A percentile compares a stretch with the other conserved stretches of the same genome.
Evolutionary conservation across 2,329 filamentous ascomycete species (phyloP).

Genomic region (Hymenoscyphus fraxineus): DNA sequence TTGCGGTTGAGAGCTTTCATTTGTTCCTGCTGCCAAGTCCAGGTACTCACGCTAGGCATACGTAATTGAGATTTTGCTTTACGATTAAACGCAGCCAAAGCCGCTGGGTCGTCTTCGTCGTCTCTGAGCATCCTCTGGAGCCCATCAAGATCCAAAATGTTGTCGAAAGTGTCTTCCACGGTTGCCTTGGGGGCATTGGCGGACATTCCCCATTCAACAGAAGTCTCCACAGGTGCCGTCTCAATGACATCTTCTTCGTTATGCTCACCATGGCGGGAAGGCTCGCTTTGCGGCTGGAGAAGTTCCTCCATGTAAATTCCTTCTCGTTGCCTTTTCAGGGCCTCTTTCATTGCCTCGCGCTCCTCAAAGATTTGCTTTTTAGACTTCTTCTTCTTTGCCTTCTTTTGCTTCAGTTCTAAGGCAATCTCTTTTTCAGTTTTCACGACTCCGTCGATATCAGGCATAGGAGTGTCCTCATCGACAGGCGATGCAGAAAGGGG

Average conservation of each 20-base stretch:
- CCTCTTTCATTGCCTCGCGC: constrained; percentile 58
- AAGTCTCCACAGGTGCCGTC: constrained; percentile 38
- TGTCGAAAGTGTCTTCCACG: constrained; percentile 60
- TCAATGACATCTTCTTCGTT: constrained; percentile 36
- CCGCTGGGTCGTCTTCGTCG: constrained; percentile 59
- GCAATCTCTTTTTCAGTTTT: constrained; percentile 46
- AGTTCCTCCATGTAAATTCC: constrained; percentile 43
- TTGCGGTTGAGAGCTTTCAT: constrained; percentile 65
- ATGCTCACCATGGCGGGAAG: constrained; percentile 31
- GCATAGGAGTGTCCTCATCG: constrained; percentile 48
- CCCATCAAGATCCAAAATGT: constrained; percentile 66
- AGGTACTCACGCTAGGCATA: constrained; percentile 56
- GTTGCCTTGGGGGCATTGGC: constrained; percentile 55
- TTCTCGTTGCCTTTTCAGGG: constrained; percentile 54
- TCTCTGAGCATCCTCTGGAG: constrained; percentile 68
- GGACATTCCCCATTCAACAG: constrained; percentile 58
- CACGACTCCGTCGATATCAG: constrained; percentile 47
- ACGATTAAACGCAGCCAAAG: constrained; percentile 48
- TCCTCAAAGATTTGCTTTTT: constrained; percentile 75
- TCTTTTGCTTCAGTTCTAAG: constrained; percentile 53
- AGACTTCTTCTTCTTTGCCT: constrained; percentile 60
- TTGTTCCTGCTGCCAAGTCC: constrained; percentile 69
- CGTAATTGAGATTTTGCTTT: constrained; percentile 23
- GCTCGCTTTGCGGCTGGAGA: constrained; percentile 36
- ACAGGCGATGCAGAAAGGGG: constrained; percentile 35